Evolutionary conservation across 2,329 filamentous ascomycete genomes (phyloP).

Genomic region (Myriosclerotinia curreyana): DNA sequence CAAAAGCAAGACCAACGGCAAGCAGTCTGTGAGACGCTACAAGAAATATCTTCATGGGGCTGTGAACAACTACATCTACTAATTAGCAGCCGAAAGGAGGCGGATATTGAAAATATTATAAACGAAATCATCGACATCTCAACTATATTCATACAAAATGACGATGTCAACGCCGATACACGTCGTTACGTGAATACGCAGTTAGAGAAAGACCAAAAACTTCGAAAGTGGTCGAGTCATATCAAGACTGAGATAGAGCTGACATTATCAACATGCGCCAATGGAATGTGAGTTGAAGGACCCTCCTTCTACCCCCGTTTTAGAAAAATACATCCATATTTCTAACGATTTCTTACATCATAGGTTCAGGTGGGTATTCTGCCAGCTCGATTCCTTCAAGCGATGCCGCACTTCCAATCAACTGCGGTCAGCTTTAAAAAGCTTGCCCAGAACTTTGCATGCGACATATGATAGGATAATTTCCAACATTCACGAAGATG

Average conservation of each 20-base stretch:
- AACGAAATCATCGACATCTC: not conserved
- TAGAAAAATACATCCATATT: no score
- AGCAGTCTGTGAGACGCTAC: not conserved
- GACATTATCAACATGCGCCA: not conserved
- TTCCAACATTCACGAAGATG: not conserved
- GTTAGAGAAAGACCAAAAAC: not conserved
- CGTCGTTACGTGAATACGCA: not conserved
- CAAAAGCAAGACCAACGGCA: not conserved
- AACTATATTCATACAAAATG: not conserved
- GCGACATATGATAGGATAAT: constrained; percentile 1
- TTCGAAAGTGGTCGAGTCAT: not conserved
- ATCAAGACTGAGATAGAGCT: not conserved
- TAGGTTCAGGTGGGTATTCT: constrained; percentile 10
- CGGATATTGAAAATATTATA: not conserved
- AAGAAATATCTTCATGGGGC: not conserved
- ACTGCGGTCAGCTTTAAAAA: not conserved
- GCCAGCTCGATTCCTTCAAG: not conserved
- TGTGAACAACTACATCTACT: not conserved
- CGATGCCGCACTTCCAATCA: constrained; percentile 6
- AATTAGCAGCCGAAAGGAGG: constrained; percentile 8
- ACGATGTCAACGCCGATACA: not conserved
- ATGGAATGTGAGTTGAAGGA: constrained; percentile 8
- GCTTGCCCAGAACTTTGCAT: constrained; percentile 5
- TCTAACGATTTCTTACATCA: not conserved
- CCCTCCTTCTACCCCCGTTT: no score